A percentile compares a stretch with the other conserved stretches of the same genome.
Conservation (phyloP, 139 green algal genomes). For the Coccomyxa sp. region DNA sequence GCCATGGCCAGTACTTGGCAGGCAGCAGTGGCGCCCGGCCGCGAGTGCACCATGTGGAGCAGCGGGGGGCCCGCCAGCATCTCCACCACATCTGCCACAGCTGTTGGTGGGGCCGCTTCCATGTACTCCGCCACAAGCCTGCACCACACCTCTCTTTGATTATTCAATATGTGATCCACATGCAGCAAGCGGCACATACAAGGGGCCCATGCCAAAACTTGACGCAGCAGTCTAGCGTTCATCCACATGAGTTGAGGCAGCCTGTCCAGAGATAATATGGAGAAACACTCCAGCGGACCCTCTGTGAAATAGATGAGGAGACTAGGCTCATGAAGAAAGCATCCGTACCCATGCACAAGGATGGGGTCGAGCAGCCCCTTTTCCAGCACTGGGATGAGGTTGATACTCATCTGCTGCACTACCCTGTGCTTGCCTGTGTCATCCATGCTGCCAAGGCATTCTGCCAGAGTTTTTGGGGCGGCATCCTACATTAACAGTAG, state of each 20-base stretch:
- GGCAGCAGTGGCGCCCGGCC: slow-evolving; percentile 63
- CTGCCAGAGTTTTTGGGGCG: slow-evolving; percentile 39
- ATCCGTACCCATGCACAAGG: slow-evolving; percentile 64
- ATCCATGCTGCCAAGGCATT: slow-evolving; percentile 43
- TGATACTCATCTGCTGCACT: slow-evolving; percentile 42
- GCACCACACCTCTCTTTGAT: background rate
- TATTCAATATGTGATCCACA: background rate
- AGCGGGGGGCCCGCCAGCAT: slow-evolving; percentile 61
- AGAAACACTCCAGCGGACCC: too few relatives aligned
- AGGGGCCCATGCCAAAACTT: background rate
- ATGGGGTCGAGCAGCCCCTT: slow-evolving; percentile 81
- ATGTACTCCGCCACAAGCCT: slow-evolving; percentile 83
- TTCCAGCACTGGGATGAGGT: slow-evolving; percentile 76
- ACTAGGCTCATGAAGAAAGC: background rate
- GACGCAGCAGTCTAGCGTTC: too few relatives aligned
- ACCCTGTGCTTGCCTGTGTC: slow-evolving; percentile 48
- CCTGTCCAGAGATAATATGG: too few relatives aligned
- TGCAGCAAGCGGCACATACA: background rate
- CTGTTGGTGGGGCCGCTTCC: slow-evolving; percentile 40
- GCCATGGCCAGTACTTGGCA: slow-evolving; percentile 71
- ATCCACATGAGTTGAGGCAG: too few relatives aligned
- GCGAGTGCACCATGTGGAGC: slow-evolving; percentile 89
- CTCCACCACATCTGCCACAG: slow-evolving; percentile 70
- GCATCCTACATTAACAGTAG: background rate
- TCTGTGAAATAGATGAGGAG: background rate